Percentiles rank a stretch among this genome's conserved stretches.
Evolutionary conservation across 1,284 basidiomycete genomes (phyloP).

Genomic region (Meira nashicola): DNA sequence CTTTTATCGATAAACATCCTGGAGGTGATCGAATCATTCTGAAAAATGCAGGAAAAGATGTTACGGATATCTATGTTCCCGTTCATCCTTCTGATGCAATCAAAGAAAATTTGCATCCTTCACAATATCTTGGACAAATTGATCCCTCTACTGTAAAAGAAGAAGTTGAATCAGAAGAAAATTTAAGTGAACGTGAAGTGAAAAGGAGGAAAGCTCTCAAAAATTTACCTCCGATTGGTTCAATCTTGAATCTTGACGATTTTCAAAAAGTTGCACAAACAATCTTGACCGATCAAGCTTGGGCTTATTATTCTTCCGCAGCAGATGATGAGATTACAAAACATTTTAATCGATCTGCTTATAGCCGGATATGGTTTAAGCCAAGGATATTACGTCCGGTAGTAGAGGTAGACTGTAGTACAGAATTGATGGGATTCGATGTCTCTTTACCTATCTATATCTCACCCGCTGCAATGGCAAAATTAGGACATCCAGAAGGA

Average conservation of each 20-base stretch:
- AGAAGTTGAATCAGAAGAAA: slow-evolving; percentile 63
- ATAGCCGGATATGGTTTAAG: slow-evolving; percentile 73
- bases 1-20: slow-evolving; percentile 72
- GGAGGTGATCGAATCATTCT: slow-evolving; percentile 73
- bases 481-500: slow-evolving; percentile 84
- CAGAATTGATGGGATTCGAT: slow-evolving; percentile 63
- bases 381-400: slow-evolving; percentile 73
- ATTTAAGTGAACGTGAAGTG: slow-evolving; percentile 63
- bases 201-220: slow-evolving; percentile 61
- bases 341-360: slow-evolving; percentile 61
- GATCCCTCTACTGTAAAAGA: slow-evolving; percentile 59
- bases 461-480: slow-evolving; percentile 79
- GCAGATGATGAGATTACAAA: slow-evolving; percentile 58
- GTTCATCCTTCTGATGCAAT: slow-evolving; percentile 71
- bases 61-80: slow-evolving; percentile 67
- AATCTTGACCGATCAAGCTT: slow-evolving; percentile 57
- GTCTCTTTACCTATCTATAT: slow-evolving; percentile 60
- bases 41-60: slow-evolving; percentile 73
- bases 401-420: slow-evolving; percentile 66
- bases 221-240: slow-evolving; percentile 58
- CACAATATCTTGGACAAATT: slow-evolving; percentile 69
- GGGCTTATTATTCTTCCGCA: slow-evolving; percentile 60
- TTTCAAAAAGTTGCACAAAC: slow-evolving; percentile 57
- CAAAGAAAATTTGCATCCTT: slow-evolving; percentile 63
- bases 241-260: slow-evolving; percentile 69